Base-by-base conservation (phyloP, 2,329 filamentous ascomycete species). In the Microcera coccophila region DNA sequence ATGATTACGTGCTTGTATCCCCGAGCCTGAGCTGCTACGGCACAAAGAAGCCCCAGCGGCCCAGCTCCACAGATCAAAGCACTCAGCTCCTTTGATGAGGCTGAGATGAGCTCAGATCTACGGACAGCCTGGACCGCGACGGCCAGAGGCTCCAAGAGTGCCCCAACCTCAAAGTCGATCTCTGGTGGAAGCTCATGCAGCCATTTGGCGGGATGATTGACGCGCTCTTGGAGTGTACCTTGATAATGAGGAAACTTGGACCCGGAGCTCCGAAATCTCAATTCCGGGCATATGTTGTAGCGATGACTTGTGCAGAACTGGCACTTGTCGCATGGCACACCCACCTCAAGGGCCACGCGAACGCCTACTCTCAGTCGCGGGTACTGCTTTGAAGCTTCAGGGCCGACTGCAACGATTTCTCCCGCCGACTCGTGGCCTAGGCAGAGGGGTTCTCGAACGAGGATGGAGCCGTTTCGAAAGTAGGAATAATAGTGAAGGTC, bases 331-430 rank as follows among this genome's bases (percentile, higher is more conserved):
- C 81, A 85, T 0, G 81, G 78, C 1, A 82, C 75, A 15, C 80
- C 79, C 0, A 80, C 79, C 51, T 85, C 81, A 4, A 85, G 62
- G 2, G 81, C 80, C 3, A 85, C 79, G 36, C 78, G 68, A 53
- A 85, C 81, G 9, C 79, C 78, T 36, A 53, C 32, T 3, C 47
- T 58, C 14, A 58, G 62, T 56, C 62, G 17, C 70, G 66, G 48
- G 70, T 67, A 4, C 12, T 7, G 12, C 81, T 53, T 60, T 10
- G 62, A 64, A 8, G 80, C 76, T 16, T 68, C 74, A 35, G 74
- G 65, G 20, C 78, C 76, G 45, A 71, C 72, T 54, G 73, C 64
- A 14, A 82, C 50, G 12, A 83, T 75, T 11, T 79, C 52, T 3
- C 79, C 79, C 7, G 78, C 71, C 3, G 73, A 76, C 60, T 84